phyloP scores from a whole-genome alignment of 306 rosid species.

The Castanospermum australe region DNA sequence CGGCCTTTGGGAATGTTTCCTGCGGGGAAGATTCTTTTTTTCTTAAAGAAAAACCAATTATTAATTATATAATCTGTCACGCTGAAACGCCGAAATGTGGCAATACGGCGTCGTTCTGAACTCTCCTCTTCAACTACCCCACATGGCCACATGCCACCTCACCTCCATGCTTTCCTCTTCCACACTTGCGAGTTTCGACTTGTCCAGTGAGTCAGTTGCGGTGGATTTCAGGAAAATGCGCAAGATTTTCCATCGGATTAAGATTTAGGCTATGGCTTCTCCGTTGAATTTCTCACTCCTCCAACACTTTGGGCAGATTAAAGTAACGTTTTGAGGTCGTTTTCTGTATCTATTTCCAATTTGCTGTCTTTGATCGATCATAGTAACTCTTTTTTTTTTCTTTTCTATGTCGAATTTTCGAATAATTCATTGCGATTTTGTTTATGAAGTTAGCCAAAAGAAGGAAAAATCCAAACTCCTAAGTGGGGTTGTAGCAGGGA shows the following conservation, averaged over 20 bases:
- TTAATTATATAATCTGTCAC: no score
- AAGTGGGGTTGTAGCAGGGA: background rate
- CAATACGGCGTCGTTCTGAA: background rate
- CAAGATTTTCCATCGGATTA: background rate
- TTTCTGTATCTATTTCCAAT: background rate
- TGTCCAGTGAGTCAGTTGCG: background rate
- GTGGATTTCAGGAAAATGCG: background rate
- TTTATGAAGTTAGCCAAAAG: background rate
- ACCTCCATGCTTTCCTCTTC: no score
- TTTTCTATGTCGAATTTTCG: background rate
- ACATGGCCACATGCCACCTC: no score
- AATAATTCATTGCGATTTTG: background rate
- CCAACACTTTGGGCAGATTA: background rate
- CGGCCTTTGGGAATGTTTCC: no score
- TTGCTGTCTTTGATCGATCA: background rate
- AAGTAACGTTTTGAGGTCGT: background rate
- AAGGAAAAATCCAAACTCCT: background rate
- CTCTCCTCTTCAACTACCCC: background rate
- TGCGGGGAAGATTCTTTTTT: no score
- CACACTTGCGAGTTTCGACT: background rate
- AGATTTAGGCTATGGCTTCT: background rate
- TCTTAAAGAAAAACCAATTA: no score
- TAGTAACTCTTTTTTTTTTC: background rate
- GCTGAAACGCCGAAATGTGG: no score
- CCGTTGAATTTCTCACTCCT: background rate